Conservation (phyloP, 2,329 filamentous ascomycete species). For the Coniella vitis region DNA sequence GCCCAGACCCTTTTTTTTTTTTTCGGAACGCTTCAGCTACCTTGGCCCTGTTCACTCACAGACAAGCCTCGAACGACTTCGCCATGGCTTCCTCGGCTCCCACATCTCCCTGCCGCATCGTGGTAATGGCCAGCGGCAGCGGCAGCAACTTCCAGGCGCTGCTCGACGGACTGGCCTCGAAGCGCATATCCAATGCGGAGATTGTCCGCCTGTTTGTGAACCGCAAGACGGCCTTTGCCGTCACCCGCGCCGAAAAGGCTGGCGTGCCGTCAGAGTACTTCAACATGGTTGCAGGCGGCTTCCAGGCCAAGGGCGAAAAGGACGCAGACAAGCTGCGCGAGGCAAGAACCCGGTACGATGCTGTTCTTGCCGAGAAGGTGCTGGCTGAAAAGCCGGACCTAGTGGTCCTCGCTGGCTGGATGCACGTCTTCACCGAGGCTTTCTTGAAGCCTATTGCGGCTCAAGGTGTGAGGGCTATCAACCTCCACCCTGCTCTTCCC, state of each 20-base stretch:
- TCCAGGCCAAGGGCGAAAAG: conserved; percentile 49
- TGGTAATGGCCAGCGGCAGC: conserved; percentile 65
- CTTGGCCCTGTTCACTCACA: too few relatives aligned
- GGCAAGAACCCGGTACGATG: conserved; percentile 65
- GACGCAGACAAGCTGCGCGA: conserved; percentile 46
- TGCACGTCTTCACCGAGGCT: conserved; percentile 68
- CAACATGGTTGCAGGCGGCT: conserved; percentile 71
- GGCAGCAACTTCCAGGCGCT: conserved; percentile 77
- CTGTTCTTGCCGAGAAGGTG: conserved; percentile 63
- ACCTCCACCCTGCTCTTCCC: conserved; percentile 71
- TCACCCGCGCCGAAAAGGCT: conserved; percentile 35
- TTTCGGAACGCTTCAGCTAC: too few relatives aligned
- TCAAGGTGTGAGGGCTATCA: conserved; percentile 64
- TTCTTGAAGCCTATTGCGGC: conserved; percentile 64
- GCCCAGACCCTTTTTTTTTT: too few relatives aligned
- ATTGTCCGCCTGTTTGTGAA: conserved; percentile 44
- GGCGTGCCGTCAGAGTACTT: conserved; percentile 72
- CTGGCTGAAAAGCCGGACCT: conserved; percentile 60
- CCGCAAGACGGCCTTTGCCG: conserved; percentile 40
- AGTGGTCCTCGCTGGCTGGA: conserved; percentile 79
- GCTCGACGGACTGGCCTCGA: conserved; percentile 38
- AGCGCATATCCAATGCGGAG: conserved; percentile 32
- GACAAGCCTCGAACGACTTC: background rate
- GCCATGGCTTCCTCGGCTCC: conserved; percentile 7
- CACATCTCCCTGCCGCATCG: conserved; percentile 40